Conservation (phyloP, 805 yeast species). For the Yarrowia yakushimensis region DNA sequence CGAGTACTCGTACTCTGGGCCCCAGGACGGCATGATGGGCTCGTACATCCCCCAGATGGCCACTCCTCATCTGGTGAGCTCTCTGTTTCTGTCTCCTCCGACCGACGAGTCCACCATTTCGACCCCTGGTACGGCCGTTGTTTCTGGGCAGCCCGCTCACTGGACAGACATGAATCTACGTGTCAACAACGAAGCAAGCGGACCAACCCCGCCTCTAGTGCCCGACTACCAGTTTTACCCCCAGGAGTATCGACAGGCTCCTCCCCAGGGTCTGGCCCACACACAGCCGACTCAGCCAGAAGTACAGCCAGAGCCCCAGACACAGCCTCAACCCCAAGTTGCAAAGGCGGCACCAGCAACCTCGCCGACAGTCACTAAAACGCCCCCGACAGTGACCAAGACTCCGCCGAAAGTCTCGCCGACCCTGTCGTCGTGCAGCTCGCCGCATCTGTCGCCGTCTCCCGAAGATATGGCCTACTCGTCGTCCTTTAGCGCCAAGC, state of each 20-base stretch:
- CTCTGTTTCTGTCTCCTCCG: constrained; percentile 4
- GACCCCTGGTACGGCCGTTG: constrained; percentile 2
- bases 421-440: background rate
- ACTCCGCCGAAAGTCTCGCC: background rate
- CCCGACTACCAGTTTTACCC: constrained; percentile 6
- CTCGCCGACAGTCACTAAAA: background rate
- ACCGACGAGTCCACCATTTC: constrained; percentile 11
- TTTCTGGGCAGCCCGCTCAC: background rate
- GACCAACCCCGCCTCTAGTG: background rate
- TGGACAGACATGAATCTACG: background rate
- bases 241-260: background rate
- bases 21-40: constrained; percentile 5
- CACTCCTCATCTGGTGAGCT: constrained; percentile 4
- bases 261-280: background rate
- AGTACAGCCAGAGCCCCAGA: background rate
- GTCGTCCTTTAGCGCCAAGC: background rate
- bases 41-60: constrained; percentile 2
- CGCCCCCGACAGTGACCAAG: too few species aligned
- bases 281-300: background rate
- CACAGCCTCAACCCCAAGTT: background rate
- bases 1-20: background rate
- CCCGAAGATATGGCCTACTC: constrained; percentile 16
- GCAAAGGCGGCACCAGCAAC: too few species aligned
- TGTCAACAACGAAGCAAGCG: background rate
- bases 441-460: background rate